These are phyloP conservation scores for Cercospora citrullina DNA, from an alignment of 2,329 filamentous ascomycete species.

Conservation along the genomic window DNA sequence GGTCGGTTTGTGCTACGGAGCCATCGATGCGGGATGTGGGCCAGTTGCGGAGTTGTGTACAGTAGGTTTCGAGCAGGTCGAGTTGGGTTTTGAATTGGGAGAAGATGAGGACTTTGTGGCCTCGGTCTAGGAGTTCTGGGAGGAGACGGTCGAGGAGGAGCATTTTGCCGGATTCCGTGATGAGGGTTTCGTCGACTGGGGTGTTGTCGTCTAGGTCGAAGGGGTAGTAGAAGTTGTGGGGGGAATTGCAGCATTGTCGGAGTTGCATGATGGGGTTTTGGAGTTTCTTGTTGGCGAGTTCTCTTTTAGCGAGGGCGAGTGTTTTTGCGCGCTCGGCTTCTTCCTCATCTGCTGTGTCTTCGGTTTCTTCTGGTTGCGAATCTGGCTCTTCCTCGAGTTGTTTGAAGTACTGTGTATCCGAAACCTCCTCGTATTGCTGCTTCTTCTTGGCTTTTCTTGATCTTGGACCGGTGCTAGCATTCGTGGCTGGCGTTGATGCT, in stretches of 20 bases:
- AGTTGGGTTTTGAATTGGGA: conserved; percentile 95
- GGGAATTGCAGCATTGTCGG: conserved; percentile 86
- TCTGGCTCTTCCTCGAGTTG: conserved; percentile 64
- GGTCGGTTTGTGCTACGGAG: conserved; percentile 68
- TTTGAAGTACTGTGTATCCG: conserved; percentile 80
- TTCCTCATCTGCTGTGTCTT: conserved; percentile 51
- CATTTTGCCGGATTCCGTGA: conserved; percentile 94
- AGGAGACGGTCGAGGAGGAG: conserved; percentile 85
- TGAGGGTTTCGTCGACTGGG: conserved; percentile 71
- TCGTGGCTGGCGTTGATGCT: conserved; percentile 68
- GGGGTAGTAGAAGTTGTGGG: conserved; percentile 95
- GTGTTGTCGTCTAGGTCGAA: conserved; percentile 64
- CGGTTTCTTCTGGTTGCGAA: conserved; percentile 43
- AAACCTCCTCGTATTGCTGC: conserved; percentile 68
- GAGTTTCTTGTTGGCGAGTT: conserved; percentile 87
- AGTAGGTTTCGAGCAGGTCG: conserved; percentile 87
- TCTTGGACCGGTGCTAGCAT: conserved; percentile 51
- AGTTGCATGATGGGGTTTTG: conserved; percentile 93
- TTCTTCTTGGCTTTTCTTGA: conserved; percentile 55
- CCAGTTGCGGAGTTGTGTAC: conserved; percentile 73
- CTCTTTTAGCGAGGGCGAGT: conserved; percentile 76
- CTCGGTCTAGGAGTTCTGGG: conserved; percentile 67
- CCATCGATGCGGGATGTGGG: conserved; percentile 88
- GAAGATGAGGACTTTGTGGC: conserved; percentile 93
- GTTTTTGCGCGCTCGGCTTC: conserved; percentile 67